Evolutionary conservation across 176 grass and related monocot genomes (phyloP).

Genomic region (Oryza punctata): DNA sequence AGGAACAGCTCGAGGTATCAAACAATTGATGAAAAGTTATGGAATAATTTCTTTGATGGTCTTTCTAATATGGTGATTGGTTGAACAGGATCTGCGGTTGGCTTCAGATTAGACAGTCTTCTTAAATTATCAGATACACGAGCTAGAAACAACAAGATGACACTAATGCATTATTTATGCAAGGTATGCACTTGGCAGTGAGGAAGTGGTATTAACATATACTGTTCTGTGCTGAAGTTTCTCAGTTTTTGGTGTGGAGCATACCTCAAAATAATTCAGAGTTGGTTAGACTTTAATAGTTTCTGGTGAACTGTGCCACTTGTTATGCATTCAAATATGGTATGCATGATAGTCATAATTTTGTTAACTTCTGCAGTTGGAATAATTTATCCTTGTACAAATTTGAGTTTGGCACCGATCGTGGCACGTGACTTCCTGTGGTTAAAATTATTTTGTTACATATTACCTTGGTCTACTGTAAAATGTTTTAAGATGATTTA

Average conservation of each 20-base stretch:
- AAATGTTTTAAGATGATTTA: constrained; percentile 10
- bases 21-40: constrained; percentile 26
- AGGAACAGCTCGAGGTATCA: constrained; percentile 73
- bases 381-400: background rate
- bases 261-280: constrained; percentile 3
- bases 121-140: constrained; percentile 96
- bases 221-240: background rate
- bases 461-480: background rate
- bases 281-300: constrained; percentile 1
- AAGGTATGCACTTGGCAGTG: constrained; percentile 60
- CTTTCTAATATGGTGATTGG: constrained; percentile 33
- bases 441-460: constrained; percentile 6
- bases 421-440: background rate
- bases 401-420: background rate
- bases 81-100: constrained; percentile 87
- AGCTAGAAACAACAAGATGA: constrained; percentile 96
- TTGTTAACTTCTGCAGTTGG: background rate
- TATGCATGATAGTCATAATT: background rate
- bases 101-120: constrained; percentile 96
- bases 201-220: constrained; percentile 24
- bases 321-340: constrained; percentile 3
- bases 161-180: constrained; percentile 99
- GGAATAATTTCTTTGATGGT: constrained; percentile 21
- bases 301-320: background rate
- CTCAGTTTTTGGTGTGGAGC: constrained; percentile 6